Evolutionary conservation across 129 eudicot species (phyloP).

Genomic region (Helianthus tuberosus): DNA sequence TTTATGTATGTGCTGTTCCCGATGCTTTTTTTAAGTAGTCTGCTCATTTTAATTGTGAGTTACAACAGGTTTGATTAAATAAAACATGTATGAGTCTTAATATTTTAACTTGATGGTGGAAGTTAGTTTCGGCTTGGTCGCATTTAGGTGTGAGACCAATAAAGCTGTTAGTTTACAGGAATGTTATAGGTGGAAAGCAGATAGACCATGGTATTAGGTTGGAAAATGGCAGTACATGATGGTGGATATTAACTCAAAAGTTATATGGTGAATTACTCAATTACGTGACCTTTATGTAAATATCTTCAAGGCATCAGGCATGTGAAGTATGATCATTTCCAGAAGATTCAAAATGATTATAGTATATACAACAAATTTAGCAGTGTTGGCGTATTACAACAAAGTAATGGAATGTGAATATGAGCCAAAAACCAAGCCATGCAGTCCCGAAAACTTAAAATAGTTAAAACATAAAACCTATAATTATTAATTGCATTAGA

Average conservation of each 20-base stretch:
- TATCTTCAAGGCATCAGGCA: conserved; percentile 6
- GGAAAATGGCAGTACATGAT: background rate
- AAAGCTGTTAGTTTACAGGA: background rate
- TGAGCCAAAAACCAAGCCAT: background rate
- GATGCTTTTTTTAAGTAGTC: background rate
- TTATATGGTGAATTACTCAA: background rate
- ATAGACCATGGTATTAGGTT: background rate
- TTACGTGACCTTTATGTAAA: background rate
- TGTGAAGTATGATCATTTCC: background rate
- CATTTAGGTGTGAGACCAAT: conserved; percentile 14
- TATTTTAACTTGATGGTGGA: conserved; percentile 2
- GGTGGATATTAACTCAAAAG: background rate
- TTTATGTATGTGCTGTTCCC: background rate
- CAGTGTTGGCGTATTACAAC: background rate
- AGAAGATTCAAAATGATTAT: conserved; percentile 1
- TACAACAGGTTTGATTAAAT: background rate
- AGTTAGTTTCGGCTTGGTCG: background rate
- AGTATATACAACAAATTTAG: background rate
- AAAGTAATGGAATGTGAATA: background rate
- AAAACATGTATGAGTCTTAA: too few relatives aligned
- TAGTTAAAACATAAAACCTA: background rate
- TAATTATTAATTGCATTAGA: background rate
- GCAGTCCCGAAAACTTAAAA: background rate
- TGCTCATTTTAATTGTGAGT: background rate
- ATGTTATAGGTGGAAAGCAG: background rate